phyloP scores from a whole-genome alignment of 2,329 filamentous ascomycete species.

The Lecanicillium sp. region DNA sequence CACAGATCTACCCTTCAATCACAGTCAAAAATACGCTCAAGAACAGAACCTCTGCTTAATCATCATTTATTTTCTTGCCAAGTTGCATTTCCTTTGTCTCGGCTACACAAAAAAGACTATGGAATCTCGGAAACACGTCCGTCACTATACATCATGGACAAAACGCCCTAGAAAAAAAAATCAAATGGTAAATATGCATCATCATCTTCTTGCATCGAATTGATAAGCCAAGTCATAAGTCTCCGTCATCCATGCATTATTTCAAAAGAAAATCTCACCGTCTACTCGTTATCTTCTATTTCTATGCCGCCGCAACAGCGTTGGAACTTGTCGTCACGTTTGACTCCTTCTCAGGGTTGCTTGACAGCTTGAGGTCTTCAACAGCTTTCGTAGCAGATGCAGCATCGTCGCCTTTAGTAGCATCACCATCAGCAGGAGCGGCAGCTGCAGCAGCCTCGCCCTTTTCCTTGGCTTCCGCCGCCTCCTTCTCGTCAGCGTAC shows the following conservation, averaged over 20 bases:
- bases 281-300: background rate
- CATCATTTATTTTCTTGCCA: too few species aligned
- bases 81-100: too few species aligned
- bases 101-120: too few species aligned
- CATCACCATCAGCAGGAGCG: slow-evolving; percentile 4
- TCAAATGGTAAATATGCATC: background rate
- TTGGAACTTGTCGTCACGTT: slow-evolving; percentile 1
- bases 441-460: background rate
- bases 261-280: background rate
- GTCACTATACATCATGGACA: too few species aligned
- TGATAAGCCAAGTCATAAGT: background rate
- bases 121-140: too few species aligned
- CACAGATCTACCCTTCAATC: too few species aligned
- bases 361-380: background rate
- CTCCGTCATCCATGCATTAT: background rate
- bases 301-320: slow-evolving; percentile 8
- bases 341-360: slow-evolving; percentile 3
- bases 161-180: background rate
- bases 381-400: slow-evolving; percentile 3
- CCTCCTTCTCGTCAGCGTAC: slow-evolving; percentile 8
- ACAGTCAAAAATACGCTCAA: too few species aligned
- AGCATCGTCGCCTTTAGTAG: slow-evolving; percentile 1
- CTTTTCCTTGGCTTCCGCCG: slow-evolving; percentile 2
- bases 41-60: too few species aligned
- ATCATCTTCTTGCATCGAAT: background rate